These are phyloP conservation scores for Henckelia pumila DNA, from an alignment of 257 asterid species.

Conservation along the genomic window DNA sequence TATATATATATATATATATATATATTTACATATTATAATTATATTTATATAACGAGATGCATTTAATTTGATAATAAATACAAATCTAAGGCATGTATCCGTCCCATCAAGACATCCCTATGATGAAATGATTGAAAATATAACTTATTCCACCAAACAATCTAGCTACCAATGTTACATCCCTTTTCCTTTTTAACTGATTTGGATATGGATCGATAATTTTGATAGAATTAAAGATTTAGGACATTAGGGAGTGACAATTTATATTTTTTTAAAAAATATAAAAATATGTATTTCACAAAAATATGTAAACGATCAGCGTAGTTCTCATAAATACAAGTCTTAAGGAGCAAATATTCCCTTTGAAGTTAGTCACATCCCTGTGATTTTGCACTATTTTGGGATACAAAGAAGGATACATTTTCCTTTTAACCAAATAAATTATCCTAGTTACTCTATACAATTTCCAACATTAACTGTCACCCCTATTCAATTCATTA, in stretches of 20 bases:
- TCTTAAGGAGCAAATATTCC: too few species aligned
- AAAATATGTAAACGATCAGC: too few species aligned
- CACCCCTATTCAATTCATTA: constrained; percentile 5
- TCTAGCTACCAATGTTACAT: background rate
- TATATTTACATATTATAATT: too few species aligned
- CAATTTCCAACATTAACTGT: constrained; percentile 26
- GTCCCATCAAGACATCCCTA: background rate
- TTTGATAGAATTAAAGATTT: too few species aligned
- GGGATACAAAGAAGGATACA: background rate
- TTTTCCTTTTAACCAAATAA: constrained; percentile 13
- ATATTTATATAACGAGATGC: background rate
- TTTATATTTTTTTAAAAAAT: too few species aligned
- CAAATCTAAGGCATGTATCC: background rate
- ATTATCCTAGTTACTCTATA: constrained; percentile 18
- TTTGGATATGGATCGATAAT: background rate
- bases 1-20: too few species aligned
- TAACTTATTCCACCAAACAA: background rate
- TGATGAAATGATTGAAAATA: background rate
- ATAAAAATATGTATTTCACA: too few species aligned
- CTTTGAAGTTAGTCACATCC: background rate
- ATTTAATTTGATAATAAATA: background rate
- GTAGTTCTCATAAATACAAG: background rate
- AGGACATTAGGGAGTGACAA: too few species aligned
- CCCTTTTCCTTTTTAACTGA: background rate
- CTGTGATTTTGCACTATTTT: background rate